phyloP scores from a whole-genome alignment of 352 stramenopile genomes.

The Pelagophyceae sp. region DNA sequence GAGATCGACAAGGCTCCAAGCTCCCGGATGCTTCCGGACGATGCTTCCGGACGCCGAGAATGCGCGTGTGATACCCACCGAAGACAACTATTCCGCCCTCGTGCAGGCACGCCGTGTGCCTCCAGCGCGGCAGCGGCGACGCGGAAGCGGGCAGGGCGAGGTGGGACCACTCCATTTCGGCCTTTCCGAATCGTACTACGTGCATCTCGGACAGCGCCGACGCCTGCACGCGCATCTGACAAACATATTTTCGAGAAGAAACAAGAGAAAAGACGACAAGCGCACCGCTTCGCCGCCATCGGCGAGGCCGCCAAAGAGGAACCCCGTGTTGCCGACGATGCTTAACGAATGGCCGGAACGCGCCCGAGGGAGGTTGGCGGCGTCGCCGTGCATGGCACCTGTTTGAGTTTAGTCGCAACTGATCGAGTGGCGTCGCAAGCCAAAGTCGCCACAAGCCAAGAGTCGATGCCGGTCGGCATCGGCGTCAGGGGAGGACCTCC shows the following conservation, averaged over 20 bases:
- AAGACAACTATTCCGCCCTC: conserved; percentile 43
- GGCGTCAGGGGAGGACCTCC: too few relatives aligned
- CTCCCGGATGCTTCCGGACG: too few relatives aligned
- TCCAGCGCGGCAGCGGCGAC: conserved; percentile 49
- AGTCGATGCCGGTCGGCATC: too few relatives aligned
- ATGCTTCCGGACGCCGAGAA: too few relatives aligned
- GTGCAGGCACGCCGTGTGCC: conserved; percentile 61
- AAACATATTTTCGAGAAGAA: too few relatives aligned
- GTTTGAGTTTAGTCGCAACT: too few relatives aligned
- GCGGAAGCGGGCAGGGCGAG: not conserved
- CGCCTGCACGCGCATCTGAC: too few relatives aligned
- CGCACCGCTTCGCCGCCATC: not conserved
- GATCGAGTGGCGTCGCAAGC: too few relatives aligned
- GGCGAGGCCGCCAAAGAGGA: conserved; percentile 66
- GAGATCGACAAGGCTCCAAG: too few relatives aligned
- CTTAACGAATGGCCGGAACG: conserved; percentile 74
- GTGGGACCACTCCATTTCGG: conserved; percentile 33
- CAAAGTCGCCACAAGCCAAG: too few relatives aligned
- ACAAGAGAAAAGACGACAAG: too few relatives aligned
- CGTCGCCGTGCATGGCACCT: too few relatives aligned
- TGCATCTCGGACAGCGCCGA: conserved; percentile 54
- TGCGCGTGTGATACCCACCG: conserved; percentile 22
- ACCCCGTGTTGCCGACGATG: conserved; percentile 55
- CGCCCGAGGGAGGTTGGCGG: conserved; percentile 71
- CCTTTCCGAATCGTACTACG: conserved; percentile 43